Evolutionary conservation across 345 rosid species (phyloP).

Genomic region (Linum trigynum): DNA sequence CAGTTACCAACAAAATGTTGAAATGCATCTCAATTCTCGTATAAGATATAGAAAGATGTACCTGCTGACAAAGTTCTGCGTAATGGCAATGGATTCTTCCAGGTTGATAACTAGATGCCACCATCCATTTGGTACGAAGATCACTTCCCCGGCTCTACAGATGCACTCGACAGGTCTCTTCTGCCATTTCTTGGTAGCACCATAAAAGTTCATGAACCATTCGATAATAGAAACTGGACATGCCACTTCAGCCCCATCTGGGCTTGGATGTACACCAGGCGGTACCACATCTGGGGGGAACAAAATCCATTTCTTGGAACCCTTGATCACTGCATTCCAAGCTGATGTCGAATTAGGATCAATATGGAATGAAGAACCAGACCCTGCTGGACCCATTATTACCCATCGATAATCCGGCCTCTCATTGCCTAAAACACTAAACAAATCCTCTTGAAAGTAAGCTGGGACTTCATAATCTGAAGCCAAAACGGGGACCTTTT

Average conservation of each 20-base stretch:
- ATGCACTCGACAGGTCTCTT: conserved; percentile 81
- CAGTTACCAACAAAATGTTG: too few species aligned
- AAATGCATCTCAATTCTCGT: neutral
- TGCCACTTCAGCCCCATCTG: conserved; percentile 96
- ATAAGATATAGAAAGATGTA: conserved; percentile 14
- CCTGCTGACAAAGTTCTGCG: conserved; percentile 97
- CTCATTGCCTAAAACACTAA: conserved; percentile 64
- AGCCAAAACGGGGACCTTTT: conserved; percentile 61
- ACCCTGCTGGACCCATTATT: conserved; percentile 86
- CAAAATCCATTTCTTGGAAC: conserved; percentile 91
- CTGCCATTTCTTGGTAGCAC: conserved; percentile 59
- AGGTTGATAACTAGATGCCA: conserved; percentile 97
- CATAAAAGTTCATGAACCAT: conserved; percentile 98
- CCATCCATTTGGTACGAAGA: conserved; percentile 97
- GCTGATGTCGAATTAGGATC: conserved; percentile 99
- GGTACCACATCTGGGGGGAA: conserved; percentile 93
- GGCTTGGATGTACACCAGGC: conserved; percentile 93
- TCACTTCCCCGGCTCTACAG: conserved; percentile 89
- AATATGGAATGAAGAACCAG: conserved; percentile 94
- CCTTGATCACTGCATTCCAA: conserved; percentile 88
- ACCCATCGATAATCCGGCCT: conserved; percentile 94
- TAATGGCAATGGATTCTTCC: conserved; percentile 88
- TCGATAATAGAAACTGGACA: conserved; percentile 92
- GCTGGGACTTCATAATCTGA: conserved; percentile 65
- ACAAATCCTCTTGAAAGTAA: conserved; percentile 81